These are phyloP conservation scores for Articulospora tetracladia DNA, from an alignment of 495 filamentous ascomycete species.

Conservation along the genomic window DNA sequence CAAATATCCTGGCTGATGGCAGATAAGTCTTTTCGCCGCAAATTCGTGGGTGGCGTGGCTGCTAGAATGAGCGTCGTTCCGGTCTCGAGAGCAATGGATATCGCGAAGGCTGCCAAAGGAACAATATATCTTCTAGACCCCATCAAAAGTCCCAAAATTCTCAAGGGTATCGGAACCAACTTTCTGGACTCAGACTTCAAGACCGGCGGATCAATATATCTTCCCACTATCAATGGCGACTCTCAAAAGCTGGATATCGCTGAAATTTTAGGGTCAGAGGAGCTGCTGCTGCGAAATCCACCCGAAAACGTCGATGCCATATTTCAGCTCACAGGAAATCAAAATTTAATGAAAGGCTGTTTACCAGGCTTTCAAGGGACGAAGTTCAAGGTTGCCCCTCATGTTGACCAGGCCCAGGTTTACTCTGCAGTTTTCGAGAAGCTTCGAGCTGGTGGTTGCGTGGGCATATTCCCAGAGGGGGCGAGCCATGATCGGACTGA, in stretches of 20 bases:
- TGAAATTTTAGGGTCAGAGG: slow-evolving; percentile 73
- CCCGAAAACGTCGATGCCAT: slow-evolving; percentile 66
- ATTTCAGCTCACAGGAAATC: slow-evolving; percentile 70
- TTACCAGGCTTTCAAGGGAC: slow-evolving; percentile 67
- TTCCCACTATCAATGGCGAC: slow-evolving; percentile 75
- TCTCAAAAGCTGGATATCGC: slow-evolving; percentile 74
- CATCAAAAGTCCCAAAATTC: slow-evolving; percentile 68
- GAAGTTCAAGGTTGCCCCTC: slow-evolving; percentile 81
- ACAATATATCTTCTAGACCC: slow-evolving; percentile 85
- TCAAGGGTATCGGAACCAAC: slow-evolving; percentile 76
- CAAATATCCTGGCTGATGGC: slow-evolving; percentile 18
- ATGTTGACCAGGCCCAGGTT: slow-evolving; percentile 86
- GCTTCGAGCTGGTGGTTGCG: slow-evolving; percentile 76
- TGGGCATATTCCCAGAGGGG: slow-evolving; percentile 95
- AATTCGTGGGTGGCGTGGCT: slow-evolving; percentile 6
- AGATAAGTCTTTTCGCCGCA: slow-evolving; percentile 6
- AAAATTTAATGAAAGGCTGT: slow-evolving; percentile 62
- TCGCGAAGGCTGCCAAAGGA: slow-evolving; percentile 69
- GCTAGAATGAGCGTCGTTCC: slow-evolving; percentile 33
- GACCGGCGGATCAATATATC: slow-evolving; percentile 72
- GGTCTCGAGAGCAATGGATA: slow-evolving; percentile 86
- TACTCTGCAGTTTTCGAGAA: slow-evolving; percentile 84
- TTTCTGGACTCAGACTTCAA: slow-evolving; percentile 65
- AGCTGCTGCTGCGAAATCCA: slow-evolving; percentile 76
- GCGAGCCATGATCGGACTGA: slow-evolving; percentile 94